A percentile compares a stretch with the other conserved stretches of the same genome.
Evolutionary conservation across 495 filamentous ascomycete genomes (phyloP).

Genomic region (Aspergillus hancockii): DNA sequence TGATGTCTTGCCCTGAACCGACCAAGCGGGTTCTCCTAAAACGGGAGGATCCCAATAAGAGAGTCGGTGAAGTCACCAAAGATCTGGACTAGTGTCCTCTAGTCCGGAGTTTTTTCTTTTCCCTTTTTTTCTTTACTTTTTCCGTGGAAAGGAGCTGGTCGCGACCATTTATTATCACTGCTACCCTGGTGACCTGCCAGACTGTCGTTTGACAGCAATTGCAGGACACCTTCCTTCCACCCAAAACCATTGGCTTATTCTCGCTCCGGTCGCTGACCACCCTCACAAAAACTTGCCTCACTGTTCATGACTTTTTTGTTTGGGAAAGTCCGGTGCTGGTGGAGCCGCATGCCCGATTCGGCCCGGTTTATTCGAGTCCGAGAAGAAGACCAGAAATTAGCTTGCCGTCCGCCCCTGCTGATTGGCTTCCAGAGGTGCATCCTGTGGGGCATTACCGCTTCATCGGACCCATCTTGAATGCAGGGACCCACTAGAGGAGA

Average conservation of each 20-base stretch:
- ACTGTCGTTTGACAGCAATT: too few species aligned
- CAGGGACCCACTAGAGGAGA: conserved; percentile 16
- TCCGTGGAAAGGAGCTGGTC: neutral
- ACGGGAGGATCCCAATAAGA: conserved; percentile 10
- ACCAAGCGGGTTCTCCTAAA: conserved; percentile 10
- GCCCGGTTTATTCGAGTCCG: conserved; percentile 26
- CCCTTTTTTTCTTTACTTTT: neutral
- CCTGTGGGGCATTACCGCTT: conserved; percentile 23
- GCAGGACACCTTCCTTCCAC: neutral
- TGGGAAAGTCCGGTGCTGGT: conserved; percentile 20
- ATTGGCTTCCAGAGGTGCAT: conserved; percentile 7
- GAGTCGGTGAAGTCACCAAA: conserved; percentile 12
- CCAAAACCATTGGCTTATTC: neutral
- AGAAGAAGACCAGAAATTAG: conserved; percentile 22
- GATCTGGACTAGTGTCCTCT: neutral
- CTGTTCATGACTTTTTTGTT: neutral
- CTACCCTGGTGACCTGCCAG: neutral
- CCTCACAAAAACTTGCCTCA: neutral
- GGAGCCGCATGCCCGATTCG: conserved; percentile 33
- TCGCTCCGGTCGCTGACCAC: neutral
- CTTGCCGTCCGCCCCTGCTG: neutral
- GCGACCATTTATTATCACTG: neutral
- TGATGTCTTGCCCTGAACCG: neutral
- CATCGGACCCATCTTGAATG: conserved; percentile 23
- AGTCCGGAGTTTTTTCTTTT: neutral